Evolutionary conservation across 192 early-diverging fungal genomes (phyloP).

Genomic region (Podila verticillata): DNA sequence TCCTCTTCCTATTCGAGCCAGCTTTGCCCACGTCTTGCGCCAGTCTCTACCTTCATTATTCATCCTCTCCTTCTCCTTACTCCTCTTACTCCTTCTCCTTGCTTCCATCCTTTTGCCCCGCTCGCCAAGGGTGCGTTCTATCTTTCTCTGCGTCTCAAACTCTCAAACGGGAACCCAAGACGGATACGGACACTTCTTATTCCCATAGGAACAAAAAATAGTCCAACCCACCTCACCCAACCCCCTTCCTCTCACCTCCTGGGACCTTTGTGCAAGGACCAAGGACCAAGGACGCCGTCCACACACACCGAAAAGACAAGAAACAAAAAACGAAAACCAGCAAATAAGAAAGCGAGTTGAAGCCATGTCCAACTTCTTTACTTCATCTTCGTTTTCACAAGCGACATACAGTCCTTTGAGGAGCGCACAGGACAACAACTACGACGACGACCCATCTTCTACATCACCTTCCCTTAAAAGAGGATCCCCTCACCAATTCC

Average conservation of each 20-base stretch:
- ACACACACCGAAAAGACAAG: not conserved
- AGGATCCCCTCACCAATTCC: conserved; percentile 8
- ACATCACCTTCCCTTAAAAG: not conserved
- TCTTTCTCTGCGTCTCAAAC: no score
- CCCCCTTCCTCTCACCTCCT: no score
- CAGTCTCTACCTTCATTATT: not conserved
- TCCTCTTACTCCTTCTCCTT: not conserved
- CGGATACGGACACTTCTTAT: no score
- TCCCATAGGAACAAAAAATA: no score
- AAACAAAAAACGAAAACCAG: no score
- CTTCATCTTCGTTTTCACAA: conserved; percentile 33
- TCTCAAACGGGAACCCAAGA: no score
- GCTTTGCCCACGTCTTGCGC: not conserved
- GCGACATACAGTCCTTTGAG: conserved; percentile 43
- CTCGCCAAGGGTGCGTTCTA: no score
- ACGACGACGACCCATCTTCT: conserved; percentile 29
- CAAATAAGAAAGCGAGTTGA: not conserved
- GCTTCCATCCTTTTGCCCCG: not conserved
- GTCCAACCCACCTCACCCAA: no score
- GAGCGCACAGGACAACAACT: conserved; percentile 26
- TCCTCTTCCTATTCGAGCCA: no score
- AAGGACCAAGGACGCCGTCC: no score
- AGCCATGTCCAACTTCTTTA: conserved; percentile 32
- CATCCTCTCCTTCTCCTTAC: not conserved
- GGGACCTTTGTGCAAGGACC: no score